These are phyloP conservation scores for Fusarium brachygibbosum DNA, from an alignment of 2,329 filamentous ascomycete genomes.

Conservation along the genomic window DNA sequence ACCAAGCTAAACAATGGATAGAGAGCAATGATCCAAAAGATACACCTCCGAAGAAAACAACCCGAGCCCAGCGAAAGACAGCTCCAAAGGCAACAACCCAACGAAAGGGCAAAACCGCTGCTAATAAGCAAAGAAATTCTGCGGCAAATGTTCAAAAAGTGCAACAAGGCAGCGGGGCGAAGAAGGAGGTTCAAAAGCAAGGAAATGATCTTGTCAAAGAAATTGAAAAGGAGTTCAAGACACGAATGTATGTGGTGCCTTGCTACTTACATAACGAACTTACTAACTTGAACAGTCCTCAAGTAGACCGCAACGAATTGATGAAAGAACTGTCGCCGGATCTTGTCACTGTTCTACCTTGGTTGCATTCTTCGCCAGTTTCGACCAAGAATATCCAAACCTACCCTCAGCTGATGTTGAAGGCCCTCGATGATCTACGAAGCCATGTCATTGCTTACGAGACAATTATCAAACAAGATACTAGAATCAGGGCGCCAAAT, in stretches of 20 bases:
- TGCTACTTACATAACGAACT: neutral
- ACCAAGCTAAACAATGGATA: slow-evolving; percentile 16
- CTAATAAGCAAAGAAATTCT: neutral
- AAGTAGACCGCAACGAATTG: neutral
- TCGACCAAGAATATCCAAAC: neutral
- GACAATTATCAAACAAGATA: slow-evolving; percentile 30
- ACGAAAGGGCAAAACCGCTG: slow-evolving; percentile 5
- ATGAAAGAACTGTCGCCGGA: slow-evolving; percentile 23
- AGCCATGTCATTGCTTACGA: slow-evolving; percentile 45
- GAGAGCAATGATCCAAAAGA: slow-evolving; percentile 31
- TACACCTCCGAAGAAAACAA: slow-evolving; percentile 30
- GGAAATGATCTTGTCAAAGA: slow-evolving; percentile 38
- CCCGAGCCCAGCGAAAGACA: slow-evolving; percentile 25
- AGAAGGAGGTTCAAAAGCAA: slow-evolving; percentile 44
- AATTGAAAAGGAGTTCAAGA: slow-evolving; percentile 40
- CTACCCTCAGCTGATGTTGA: slow-evolving; percentile 23
- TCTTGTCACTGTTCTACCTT: slow-evolving; percentile 37
- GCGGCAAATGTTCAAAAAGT: slow-evolving; percentile 20
- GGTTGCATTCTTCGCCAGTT: slow-evolving; percentile 20
- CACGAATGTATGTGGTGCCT: slow-evolving; percentile 25
- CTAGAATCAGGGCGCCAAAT: slow-evolving; percentile 44
- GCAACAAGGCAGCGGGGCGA: slow-evolving; percentile 35
- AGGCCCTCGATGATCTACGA: slow-evolving; percentile 40
- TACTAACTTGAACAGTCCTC: slow-evolving; percentile 13
- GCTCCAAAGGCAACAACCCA: slow-evolving; percentile 2